Percentiles rank a stretch among this genome's conserved stretches.
Evolutionary conservation across 108 stramenopile genomes (phyloP).

Genomic region (Craspedostauros australis): DNA sequence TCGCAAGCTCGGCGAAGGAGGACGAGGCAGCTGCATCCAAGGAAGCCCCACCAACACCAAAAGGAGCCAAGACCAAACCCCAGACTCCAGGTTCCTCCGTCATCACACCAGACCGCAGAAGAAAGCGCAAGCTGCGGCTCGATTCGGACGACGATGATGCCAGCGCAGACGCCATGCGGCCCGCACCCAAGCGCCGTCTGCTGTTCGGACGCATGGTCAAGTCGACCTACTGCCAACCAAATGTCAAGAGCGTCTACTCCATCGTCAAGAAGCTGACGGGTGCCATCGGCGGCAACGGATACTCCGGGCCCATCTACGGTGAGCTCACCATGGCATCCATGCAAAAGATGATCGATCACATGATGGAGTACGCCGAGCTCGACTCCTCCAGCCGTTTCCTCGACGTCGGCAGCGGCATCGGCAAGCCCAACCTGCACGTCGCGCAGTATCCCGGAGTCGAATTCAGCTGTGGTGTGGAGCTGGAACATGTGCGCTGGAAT

Average conservation of each 20-base stretch:
- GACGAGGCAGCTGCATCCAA: too few relatives aligned
- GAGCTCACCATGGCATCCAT: conserved; percentile 88
- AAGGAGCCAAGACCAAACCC: too few relatives aligned
- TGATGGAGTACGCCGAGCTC: conserved; percentile 77
- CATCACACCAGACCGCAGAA: too few relatives aligned
- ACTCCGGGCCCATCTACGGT: conserved; percentile 89
- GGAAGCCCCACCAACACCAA: too few relatives aligned
- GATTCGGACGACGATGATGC: background rate
- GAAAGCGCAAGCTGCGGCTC: too few relatives aligned
- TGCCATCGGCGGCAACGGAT: conserved; percentile 84
- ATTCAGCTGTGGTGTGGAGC: conserved; percentile 89
- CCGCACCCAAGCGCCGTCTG: conserved; percentile 30
- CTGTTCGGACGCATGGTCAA: conserved; percentile 34
- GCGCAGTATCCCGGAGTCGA: conserved; percentile 82
- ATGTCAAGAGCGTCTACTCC: conserved; percentile 47
- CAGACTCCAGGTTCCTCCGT: too few relatives aligned
- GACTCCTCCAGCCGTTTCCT: conserved; percentile 78
- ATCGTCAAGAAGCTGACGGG: conserved; percentile 78
- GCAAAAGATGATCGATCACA: conserved; percentile 82
- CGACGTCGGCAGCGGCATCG: conserved; percentile 95
- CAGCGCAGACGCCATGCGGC: background rate
- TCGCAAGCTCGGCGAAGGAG: too few relatives aligned
- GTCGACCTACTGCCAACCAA: conserved; percentile 27
- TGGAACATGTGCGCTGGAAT: conserved; percentile 77
- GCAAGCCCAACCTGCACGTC: conserved; percentile 97